Percentiles rank a stretch among this genome's conserved stretches.
Evolutionary conservation across 371 early-diverging fungal genomes (phyloP).

Genomic region (Catenaria anguillulae): DNA sequence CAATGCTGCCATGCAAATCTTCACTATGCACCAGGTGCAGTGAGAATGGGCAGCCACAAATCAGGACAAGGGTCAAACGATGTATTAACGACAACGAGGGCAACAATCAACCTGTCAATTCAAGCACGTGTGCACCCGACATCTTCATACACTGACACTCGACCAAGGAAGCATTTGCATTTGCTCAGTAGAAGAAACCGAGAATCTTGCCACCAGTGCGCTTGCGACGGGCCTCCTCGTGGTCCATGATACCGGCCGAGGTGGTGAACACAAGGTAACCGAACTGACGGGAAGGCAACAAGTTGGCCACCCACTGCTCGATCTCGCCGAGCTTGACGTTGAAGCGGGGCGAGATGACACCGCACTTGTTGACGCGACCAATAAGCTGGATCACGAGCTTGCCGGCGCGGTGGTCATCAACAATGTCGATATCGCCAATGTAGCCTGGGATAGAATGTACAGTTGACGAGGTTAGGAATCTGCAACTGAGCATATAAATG

Average conservation of each 20-base stretch:
- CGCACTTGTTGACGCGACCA: constrained; percentile 99
- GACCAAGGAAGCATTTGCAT: too few relatives aligned
- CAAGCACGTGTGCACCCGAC: too few relatives aligned
- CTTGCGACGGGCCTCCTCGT: constrained; percentile 97
- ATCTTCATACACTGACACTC: too few relatives aligned
- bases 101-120: too few relatives aligned
- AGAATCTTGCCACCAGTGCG: constrained; percentile 99
- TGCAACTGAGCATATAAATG: too few relatives aligned
- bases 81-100: too few relatives aligned
- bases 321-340: constrained; percentile 87
- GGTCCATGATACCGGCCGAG: constrained; percentile 87
- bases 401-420: constrained; percentile 98
- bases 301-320: constrained; percentile 94
- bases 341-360: constrained; percentile 99
- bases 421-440: constrained; percentile 97
- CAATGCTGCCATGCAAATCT: too few relatives aligned
- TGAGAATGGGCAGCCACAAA: too few relatives aligned
- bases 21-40: too few relatives aligned
- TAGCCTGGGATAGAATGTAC: too few relatives aligned
- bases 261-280: constrained; percentile 69
- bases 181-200: constrained; percentile 74
- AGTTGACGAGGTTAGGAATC: too few relatives aligned
- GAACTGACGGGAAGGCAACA: constrained; percentile 99
- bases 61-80: too few relatives aligned
- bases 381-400: constrained; percentile 98